A percentile compares a stretch with the other conserved stretches of the same genome.
Evolutionary conservation across 208 protist genomes (phyloP).

Genomic region (Sergeia podlipaevii): DNA sequence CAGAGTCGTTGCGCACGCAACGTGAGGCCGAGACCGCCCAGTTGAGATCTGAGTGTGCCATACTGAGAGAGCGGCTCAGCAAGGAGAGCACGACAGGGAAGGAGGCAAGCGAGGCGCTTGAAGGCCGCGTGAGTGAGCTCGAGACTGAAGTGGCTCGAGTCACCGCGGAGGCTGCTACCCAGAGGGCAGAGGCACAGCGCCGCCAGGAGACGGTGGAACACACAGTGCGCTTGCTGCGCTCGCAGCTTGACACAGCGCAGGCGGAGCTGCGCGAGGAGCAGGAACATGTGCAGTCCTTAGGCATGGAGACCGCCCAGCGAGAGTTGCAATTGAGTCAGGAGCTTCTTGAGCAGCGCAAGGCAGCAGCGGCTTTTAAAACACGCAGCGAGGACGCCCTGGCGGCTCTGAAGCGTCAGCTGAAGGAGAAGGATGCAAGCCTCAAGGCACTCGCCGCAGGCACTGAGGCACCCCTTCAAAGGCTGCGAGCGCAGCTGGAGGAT

Average conservation of each 20-base stretch:
- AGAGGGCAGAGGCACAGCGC: no score
- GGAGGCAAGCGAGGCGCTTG: constrained; percentile 28
- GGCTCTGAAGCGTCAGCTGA: constrained; percentile 74
- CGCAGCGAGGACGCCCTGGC: constrained; percentile 53
- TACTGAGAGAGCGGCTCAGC: not conserved
- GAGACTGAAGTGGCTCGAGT: constrained; percentile 26
- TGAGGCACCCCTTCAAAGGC: constrained; percentile 65
- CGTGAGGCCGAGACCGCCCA: constrained; percentile 20
- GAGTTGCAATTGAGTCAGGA: constrained; percentile 39
- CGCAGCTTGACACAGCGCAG: constrained; percentile 45
- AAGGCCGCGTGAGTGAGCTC: constrained; percentile 33
- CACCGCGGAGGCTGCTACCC: constrained; percentile 17
- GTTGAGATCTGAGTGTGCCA: constrained; percentile 12
- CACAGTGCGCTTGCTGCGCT: constrained; percentile 42
- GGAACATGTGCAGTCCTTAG: constrained; percentile 34
- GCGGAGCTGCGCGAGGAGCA: constrained; percentile 52
- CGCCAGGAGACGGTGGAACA: constrained; percentile 53
- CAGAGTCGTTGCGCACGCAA: constrained; percentile 3
- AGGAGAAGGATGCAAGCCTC: constrained; percentile 75
- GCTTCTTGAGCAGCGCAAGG: constrained; percentile 36
- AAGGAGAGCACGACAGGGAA: constrained; percentile 9
- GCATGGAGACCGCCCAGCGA: constrained; percentile 38
- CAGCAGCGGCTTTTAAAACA: constrained; percentile 35
- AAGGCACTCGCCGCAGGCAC: constrained; percentile 52
- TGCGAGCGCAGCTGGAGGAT: constrained; percentile 81